Base-by-base conservation (phyloP, 345 rosid genomes). In the Aurinia saxatilis region DNA sequence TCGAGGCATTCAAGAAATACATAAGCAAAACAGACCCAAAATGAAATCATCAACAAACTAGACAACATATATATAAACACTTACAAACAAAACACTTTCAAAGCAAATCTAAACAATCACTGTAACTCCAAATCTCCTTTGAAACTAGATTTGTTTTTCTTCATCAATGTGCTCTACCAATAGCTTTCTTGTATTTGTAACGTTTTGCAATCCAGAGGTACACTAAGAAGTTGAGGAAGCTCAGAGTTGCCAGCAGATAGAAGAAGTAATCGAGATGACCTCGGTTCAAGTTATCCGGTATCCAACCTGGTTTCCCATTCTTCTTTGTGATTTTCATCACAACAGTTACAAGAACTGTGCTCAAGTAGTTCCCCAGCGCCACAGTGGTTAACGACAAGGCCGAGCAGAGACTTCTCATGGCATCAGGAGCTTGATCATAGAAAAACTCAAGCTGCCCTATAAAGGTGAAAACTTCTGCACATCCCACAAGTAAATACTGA, bases 131-230 rank as follows among this genome's bases (percentile, higher is more conserved):
- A 25, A 8, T 45, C 8, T 48, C 50, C 1, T 23, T 44, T 16
- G n/a, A 36, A 48, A 39, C 44, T 27, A 68, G n/a, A n/a, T n/a
- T 16, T 33, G 30, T 17, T 8, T 19, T 41, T 7, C 29, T 19
- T 41, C 65, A 57, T 71, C 70, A 71, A 14, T 56, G 75, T 50
- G 59, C 75, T 3, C 75, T 48, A 42, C 83, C 83, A 0, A 73
- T 50, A 29, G 82, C 73, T 70, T 84, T 88, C 87, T 91, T 91
- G 84, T 86, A 91, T 5, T 79, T 84, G 60, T 78, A 88, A 56
- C 92, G 74, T 39, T 73, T 86, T 0, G 98, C 73, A 15, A 92
- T 86, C 84, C 82, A 82, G 0, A 92, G 78, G 65, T 85, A 89
- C 1, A 80, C 82, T 1, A 80, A 1, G 76, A 92, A 92, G 75